Evolutionary conservation across 805 yeast genomes (phyloP), one percentile per base, ranked within the genome.

Genomic region (Cyberlindnera saturnus): DNA sequence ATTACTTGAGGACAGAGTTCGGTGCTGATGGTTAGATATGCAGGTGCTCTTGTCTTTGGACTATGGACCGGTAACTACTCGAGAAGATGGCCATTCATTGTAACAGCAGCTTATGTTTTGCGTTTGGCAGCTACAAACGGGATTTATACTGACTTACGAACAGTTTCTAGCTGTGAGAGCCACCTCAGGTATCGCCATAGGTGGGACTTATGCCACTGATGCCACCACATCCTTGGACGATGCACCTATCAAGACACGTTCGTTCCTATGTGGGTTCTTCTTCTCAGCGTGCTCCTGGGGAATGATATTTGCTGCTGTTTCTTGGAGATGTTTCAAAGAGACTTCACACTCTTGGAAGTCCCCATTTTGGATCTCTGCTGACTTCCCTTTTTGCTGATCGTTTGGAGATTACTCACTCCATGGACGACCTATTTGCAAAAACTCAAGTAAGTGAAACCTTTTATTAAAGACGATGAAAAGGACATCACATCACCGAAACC

Each of bases 1-100:
- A 73, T 82, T 50, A 78, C 87, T 7, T 82, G 86, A 86, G 89
- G 88, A 41, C 70, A 82, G 46, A 79, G 86, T 20, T 70, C 82
- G 44, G 88, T 81, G 34, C 70, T 82, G 34, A 82, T 82, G 86
- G 70, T 82, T 44, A 70, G 90, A 43, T 74, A 86, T 3, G 78
- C 79, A 3, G 90, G 90, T 36, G 88, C 89, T 1, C 60, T 81
- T 14, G 64, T 76, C 31, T 81, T 82, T 55, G 90, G 89, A 41
- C 56, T 72, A 30, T 67, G 77, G 60, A 75, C 81, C 31, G 90
- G 83, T 55, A 67, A 69, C 42, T 74, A 69, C 53, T 86, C 87
- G 7, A 71, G 87, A 51, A 81, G 79, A 52, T 79, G 81, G 78
- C 84, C 88, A 3, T 80, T 74, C 52, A 73, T 82, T 36, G 54